phyloP scores from a whole-genome alignment of 345 rosid genomes.

The Camelina laxa region DNA sequence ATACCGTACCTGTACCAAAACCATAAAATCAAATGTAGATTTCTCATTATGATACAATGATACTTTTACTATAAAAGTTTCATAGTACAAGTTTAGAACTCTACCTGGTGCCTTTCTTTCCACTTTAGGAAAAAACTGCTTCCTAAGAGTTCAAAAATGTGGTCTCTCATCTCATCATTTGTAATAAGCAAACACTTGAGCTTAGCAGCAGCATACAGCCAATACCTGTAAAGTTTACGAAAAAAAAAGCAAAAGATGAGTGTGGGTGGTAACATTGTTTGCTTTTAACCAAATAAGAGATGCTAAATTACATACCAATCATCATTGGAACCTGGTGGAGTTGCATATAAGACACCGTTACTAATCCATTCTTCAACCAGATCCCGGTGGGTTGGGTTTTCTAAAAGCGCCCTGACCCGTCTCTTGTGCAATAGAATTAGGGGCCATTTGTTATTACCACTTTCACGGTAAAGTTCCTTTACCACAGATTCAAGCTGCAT shows the following conservation, averaged over 20 bases:
- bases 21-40: conserved; percentile 13
- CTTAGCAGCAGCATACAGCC: conserved; percentile 88
- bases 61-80: not conserved
- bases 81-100: not conserved
- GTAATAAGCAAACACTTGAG: conserved; percentile 82
- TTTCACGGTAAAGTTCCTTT: conserved; percentile 55
- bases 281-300: not conserved
- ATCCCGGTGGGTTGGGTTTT: conserved; percentile 54
- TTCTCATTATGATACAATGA: conserved; percentile 20
- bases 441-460: conserved; percentile 66
- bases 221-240: conserved; percentile 55
- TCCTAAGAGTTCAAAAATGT: conserved; percentile 84
- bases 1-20: conserved; percentile 62
- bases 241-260: not conserved
- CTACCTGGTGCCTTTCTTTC: conserved; percentile 85
- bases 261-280: conserved; percentile 9
- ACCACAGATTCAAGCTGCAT: conserved; percentile 87
- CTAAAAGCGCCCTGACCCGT: conserved; percentile 63
- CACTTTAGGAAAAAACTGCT: conserved; percentile 70
- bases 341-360: conserved; percentile 61
- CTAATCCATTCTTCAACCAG: conserved; percentile 70
- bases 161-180: conserved; percentile 96
- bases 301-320: conserved; percentile 63
- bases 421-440: conserved; percentile 76
- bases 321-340: conserved; percentile 94